A percentile compares a stretch with the other conserved stretches of the same genome.
Evolutionary conservation across 805 yeast genomes (phyloP).

Genomic region (Kurtzmaniella fragi): DNA sequence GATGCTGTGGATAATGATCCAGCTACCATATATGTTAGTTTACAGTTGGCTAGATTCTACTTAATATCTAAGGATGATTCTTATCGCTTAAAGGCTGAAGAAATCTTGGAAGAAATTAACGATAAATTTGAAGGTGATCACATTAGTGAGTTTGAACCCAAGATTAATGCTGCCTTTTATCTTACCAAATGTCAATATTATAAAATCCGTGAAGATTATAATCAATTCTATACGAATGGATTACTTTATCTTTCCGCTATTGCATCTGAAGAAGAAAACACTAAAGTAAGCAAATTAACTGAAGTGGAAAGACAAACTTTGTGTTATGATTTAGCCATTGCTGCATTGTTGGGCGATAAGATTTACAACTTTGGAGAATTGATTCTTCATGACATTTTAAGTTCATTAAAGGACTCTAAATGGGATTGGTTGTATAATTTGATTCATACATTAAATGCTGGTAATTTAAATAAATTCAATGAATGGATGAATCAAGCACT

Average conservation of each 20-base stretch:
- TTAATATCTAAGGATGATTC: constrained; percentile 45
- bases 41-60: constrained; percentile 73
- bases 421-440: constrained; percentile 70
- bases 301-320: constrained; percentile 42
- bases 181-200: constrained; percentile 72
- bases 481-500: constrained; percentile 35
- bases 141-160: constrained; percentile 32
- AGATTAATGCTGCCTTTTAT: constrained; percentile 79
- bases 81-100: constrained; percentile 26
- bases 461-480: constrained; percentile 68
- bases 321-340: constrained; percentile 68
- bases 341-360: constrained; percentile 86
- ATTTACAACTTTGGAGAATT: constrained; percentile 96
- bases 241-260: constrained; percentile 79
- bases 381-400: constrained; percentile 79
- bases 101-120: constrained; percentile 58
- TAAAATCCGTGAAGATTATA: constrained; percentile 73
- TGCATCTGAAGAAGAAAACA: constrained; percentile 30
- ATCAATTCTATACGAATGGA: constrained; percentile 74
- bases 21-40: constrained; percentile 40
- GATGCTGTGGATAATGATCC: constrained; percentile 45
- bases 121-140: constrained; percentile 45
- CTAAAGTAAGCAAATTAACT: constrained; percentile 57
- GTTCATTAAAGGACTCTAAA: constrained; percentile 42
- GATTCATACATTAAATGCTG: constrained; percentile 67